Base-by-base conservation (phyloP, 2,329 filamentous ascomycete species). In the Ophiocordyceps camponoti-floridani region DNA sequence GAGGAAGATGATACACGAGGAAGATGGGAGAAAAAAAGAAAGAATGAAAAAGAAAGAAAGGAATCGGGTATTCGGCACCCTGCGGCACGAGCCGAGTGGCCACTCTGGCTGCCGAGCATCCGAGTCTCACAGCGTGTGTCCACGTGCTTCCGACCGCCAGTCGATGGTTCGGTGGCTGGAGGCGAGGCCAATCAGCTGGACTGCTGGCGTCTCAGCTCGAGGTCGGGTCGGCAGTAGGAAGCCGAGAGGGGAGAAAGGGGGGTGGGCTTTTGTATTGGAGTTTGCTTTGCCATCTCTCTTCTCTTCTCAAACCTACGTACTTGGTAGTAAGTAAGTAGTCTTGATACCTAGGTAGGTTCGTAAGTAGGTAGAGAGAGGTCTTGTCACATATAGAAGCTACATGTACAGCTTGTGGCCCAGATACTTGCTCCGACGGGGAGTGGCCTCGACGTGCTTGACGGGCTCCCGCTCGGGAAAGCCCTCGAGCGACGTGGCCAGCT, bases 381-480 rank as follows among this genome's bases (percentile, higher is more conserved):
- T n/a, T n/a, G n/a, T n/a, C 13, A 35, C 4, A 4, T 35, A 35
- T 13, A 11, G 4, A 13, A 35, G 7, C 31, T 67, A 75, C 47
- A 72, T 59, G 30, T 68, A 46, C 3, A 73, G 56, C 55, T 67
- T 66, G 47, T 58, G 60, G 3, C 70, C 70, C 43, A 70, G 71
- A 51, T 73, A 74, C 59, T 69, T 69, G 45, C 56, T 52, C 43
- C 56, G 55, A 47, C 58, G 47, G n/a, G 57, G 53, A 43, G 67
- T 64, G 1, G 49, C 45, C n/a, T 51, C 49, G 2, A 53, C 49
- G 43, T 50, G 49, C 1, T 59, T 50, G 10, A 59, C 53, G 1
- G 56, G 51, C 1, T 58, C 59, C 26, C 77, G 65, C 59, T 76
- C 58, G 0, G 79, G 79, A 60, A 84, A 81, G 10, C 70, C 75